Percentiles rank a stretch among this genome's conserved stretches.
phyloP scores from a whole-genome alignment of 2,329 filamentous ascomycete genomes.

The Biscogniauxia mediterranea region DNA sequence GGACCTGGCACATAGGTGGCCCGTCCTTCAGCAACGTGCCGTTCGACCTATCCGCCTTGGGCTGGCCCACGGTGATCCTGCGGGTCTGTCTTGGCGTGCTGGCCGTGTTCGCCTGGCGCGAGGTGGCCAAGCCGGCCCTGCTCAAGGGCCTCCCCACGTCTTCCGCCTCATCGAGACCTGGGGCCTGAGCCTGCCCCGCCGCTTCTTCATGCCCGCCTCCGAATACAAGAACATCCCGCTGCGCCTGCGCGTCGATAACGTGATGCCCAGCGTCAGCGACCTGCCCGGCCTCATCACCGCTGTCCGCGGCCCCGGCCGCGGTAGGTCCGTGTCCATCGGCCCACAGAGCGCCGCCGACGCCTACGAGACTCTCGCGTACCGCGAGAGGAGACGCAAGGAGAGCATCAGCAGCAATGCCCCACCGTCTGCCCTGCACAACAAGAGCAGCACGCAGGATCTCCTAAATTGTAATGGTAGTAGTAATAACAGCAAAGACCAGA shows the following conservation, averaged over 20 bases:
- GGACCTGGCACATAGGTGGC: slow-evolving; percentile 76
- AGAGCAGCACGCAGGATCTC: slow-evolving; percentile 43
- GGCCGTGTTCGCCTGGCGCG: slow-evolving; percentile 86
- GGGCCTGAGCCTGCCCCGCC: slow-evolving; percentile 77
- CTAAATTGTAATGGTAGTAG: neutral
- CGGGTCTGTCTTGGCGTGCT: slow-evolving; percentile 79
- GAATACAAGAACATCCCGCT: slow-evolving; percentile 83
- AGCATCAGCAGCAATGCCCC: slow-evolving; percentile 49
- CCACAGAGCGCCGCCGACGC: slow-evolving; percentile 96
- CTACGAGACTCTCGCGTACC: slow-evolving; percentile 90
- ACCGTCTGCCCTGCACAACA: slow-evolving; percentile 39
- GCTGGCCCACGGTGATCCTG: slow-evolving; percentile 59
- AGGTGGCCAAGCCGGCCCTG: slow-evolving; percentile 80
- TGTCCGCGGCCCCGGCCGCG: slow-evolving; percentile 74
- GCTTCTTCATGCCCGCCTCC: slow-evolving; percentile 87
- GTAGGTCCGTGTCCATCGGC: slow-evolving; percentile 82
- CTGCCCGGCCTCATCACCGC: slow-evolving; percentile 78
- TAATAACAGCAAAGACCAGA: slow-evolving; percentile 31
- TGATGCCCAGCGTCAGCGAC: slow-evolving; percentile 86
- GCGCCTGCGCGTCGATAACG: slow-evolving; percentile 72
- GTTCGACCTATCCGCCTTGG: slow-evolving; percentile 65
- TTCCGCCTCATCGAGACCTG: slow-evolving; percentile 82
- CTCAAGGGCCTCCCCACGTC: slow-evolving; percentile 74
- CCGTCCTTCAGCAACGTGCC: slow-evolving; percentile 50
- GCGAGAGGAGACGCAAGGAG: slow-evolving; percentile 62